Evolutionary conservation across 768 basidiomycete genomes (phyloP).

Genomic region (Arthromyces matolae): DNA sequence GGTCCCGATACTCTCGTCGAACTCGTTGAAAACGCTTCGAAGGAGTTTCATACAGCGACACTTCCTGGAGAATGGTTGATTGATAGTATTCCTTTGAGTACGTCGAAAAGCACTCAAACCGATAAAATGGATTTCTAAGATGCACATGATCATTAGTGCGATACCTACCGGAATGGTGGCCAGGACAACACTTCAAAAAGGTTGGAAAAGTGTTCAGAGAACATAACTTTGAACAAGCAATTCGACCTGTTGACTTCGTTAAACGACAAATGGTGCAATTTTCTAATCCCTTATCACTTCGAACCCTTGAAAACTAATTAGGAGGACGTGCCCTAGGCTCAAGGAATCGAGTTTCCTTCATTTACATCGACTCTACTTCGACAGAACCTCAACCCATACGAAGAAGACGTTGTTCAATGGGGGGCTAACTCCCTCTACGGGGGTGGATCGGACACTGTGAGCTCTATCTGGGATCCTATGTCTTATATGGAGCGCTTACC

Average conservation of each 20-base stretch:
- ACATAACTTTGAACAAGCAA: slow-evolving; percentile 16
- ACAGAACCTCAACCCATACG: slow-evolving; percentile 8
- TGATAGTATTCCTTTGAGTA: slow-evolving; percentile 14
- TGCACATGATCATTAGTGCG: slow-evolving; percentile 8
- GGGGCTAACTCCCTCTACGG: slow-evolving; percentile 17
- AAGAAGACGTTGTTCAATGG: slow-evolving; percentile 15
- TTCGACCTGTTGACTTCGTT: slow-evolving; percentile 17
- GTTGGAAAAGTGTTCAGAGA: slow-evolving; percentile 11
- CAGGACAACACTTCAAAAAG: slow-evolving; percentile 19
- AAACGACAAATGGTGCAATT: slow-evolving; percentile 16
- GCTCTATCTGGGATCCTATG: neutral
- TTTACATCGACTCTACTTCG: slow-evolving; percentile 16
- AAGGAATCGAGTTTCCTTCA: slow-evolving; percentile 13
- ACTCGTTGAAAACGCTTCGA: slow-evolving; percentile 8
- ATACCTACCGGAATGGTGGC: slow-evolving; percentile 16
- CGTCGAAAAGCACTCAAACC: too few species aligned
- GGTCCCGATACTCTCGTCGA: slow-evolving; percentile 6
- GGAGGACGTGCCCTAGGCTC: slow-evolving; percentile 4
- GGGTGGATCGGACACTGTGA: slow-evolving; percentile 17
- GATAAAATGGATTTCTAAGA: too few species aligned
- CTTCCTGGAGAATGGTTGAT: slow-evolving; percentile 14
- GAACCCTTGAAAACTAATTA: neutral
- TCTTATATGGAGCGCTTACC: too few species aligned
- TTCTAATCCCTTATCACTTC: neutral
- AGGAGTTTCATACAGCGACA: slow-evolving; percentile 11